Evolutionary conservation across 2,329 filamentous ascomycete genomes (phyloP), one percentile per base, ranked within the genome.

Genomic region (Zasmidium citrigriseum): DNA sequence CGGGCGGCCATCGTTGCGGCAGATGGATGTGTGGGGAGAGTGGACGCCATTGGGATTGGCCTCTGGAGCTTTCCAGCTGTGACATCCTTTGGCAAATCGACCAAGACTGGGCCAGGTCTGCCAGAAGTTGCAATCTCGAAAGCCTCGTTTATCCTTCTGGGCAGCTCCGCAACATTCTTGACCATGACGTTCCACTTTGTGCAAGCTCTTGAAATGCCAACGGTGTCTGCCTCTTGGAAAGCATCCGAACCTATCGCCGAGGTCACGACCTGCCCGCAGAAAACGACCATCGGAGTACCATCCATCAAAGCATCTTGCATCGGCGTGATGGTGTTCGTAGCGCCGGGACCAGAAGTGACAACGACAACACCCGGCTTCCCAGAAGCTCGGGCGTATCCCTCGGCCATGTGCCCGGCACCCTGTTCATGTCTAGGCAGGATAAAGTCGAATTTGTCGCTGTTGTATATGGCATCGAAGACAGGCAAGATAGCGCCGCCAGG

Each of bases 141-240:
- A 50, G 95, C 95, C 79, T 98, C 95, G 75, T 97, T 96, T 73
- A 98, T 98, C 65, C 93, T 86, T 69, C 90, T 86, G 52, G 95
- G 95, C 56, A 99, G 83, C 78, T 99, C 95, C 52, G 91, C 92
- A 55, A 96, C 87, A 75, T 89, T 93, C 83, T 96, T 97, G 50
- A 97, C 91, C 92, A 98, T 96, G 60, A 96, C 91, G 70, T 98
- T 98, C 95, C 95, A 99, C 81, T 98, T 98, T 67, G 93, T 97
- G 83, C 93, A 97, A 20, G 93, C 88, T 70, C 93, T 86, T 29
- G 91, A 96, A 75, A 99, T 98, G 67, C 93, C 93, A 59, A 97
- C 82, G 34, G 96, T 88, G 72, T 99, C 95, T 59, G 92, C 93
- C 78, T 98, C 95, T 75, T 99, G 95, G 83, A 98, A 98, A 57